phyloP scores from a whole-genome alignment of 2,329 filamentous ascomycete genomes.

The Hymenoscyphus repandus region DNA sequence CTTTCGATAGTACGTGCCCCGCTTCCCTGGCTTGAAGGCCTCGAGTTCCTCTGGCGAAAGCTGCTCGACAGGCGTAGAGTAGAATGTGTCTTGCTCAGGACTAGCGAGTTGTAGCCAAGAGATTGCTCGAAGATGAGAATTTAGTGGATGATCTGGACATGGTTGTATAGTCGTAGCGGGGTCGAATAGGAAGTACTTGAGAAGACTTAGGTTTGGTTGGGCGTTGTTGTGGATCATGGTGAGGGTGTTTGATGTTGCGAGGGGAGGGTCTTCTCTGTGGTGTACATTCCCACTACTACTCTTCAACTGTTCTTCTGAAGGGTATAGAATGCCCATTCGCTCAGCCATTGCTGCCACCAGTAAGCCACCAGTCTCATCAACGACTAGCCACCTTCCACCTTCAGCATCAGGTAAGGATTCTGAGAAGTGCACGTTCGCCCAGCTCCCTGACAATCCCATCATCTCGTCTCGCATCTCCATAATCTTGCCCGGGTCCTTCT shows the following conservation, averaged over 20 bases:
- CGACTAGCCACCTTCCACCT: slow-evolving; percentile 56
- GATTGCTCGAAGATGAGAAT: slow-evolving; percentile 73
- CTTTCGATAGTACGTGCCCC: slow-evolving; percentile 85
- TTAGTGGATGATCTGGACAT: slow-evolving; percentile 67
- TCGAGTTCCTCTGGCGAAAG: slow-evolving; percentile 57
- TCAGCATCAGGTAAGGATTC: slow-evolving; percentile 9
- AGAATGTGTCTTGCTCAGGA: slow-evolving; percentile 69
- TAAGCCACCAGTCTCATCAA: slow-evolving; percentile 67
- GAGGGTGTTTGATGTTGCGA: slow-evolving; percentile 55
- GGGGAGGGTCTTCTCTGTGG: slow-evolving; percentile 13
- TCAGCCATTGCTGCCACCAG: slow-evolving; percentile 67
- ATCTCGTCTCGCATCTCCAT: slow-evolving; percentile 84
- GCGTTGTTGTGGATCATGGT: slow-evolving; percentile 77
- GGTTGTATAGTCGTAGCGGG: slow-evolving; percentile 45
- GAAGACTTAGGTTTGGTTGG: slow-evolving; percentile 79
- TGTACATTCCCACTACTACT: slow-evolving; percentile 8
- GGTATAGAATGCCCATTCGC: slow-evolving; percentile 61
- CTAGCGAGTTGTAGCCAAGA: slow-evolving; percentile 89
- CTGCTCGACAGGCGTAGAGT: slow-evolving; percentile 57
- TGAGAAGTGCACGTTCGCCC: slow-evolving; percentile 77
- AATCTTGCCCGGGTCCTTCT: slow-evolving; percentile 74
- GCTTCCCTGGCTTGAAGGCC: slow-evolving; percentile 73
- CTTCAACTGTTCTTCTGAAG: slow-evolving; percentile 16
- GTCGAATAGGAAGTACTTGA: slow-evolving; percentile 89
- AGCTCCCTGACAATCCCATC: slow-evolving; percentile 75